These are phyloP conservation scores for Penicillium cosmopolitanum DNA, from an alignment of 495 filamentous ascomycete genomes.

Conservation along the genomic window DNA sequence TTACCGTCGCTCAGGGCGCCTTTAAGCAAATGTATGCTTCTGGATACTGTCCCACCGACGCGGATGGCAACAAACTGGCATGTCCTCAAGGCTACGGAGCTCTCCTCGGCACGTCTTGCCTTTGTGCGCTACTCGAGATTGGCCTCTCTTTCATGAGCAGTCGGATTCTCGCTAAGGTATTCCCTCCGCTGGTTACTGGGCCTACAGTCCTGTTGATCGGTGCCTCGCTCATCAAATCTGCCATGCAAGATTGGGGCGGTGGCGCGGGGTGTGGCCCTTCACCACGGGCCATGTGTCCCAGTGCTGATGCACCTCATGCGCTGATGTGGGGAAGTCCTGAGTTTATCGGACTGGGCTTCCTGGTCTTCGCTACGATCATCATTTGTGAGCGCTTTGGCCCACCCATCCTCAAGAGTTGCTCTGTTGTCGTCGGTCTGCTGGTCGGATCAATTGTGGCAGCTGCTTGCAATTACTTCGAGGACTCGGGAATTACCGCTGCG, in stretches of 20 bases:
- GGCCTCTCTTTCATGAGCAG: conserved; percentile 62
- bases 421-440: conserved; percentile 79
- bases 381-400: conserved; percentile 82
- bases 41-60: conserved; percentile 69
- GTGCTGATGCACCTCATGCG: conserved; percentile 72
- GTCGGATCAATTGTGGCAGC: conserved; percentile 87
- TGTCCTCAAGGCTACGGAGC: conserved; percentile 89
- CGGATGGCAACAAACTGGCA: conserved; percentile 67
- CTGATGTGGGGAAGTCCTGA: conserved; percentile 86
- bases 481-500: conserved; percentile 65
- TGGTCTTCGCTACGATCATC: conserved; percentile 88
- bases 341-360: conserved; percentile 88
- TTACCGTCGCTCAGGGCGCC: conserved; percentile 78
- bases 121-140: conserved; percentile 52
- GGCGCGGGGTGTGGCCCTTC: conserved; percentile 66
- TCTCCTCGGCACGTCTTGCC: conserved; percentile 71
- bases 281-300: conserved; percentile 67
- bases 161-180: conserved; percentile 69
- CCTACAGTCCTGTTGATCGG: conserved; percentile 81
- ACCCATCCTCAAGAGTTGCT: conserved; percentile 74
- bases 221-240: conserved; percentile 72
- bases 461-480: conserved; percentile 82
- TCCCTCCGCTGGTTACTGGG: conserved; percentile 89
- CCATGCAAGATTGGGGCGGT: conserved; percentile 85
- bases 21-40: conserved; percentile 85